Conservation (phyloP, 208 protist genomes). For the Leishmania braziliensis region DNA sequence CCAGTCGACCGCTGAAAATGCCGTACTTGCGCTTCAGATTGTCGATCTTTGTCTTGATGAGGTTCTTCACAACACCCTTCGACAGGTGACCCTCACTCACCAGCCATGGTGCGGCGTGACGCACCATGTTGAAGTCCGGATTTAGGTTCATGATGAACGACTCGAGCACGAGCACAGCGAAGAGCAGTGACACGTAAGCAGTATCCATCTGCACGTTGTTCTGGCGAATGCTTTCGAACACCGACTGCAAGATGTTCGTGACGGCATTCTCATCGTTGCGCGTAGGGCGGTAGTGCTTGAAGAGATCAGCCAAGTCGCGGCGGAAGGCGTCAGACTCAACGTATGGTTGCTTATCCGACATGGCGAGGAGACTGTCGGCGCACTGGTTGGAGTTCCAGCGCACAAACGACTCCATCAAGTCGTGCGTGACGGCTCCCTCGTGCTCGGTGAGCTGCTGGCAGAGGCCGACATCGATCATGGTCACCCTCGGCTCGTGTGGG, state of each 20-base stretch:
- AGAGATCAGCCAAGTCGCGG: conserved; percentile 51
- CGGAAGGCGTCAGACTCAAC: conserved; percentile 59
- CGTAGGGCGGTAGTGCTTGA: conserved; percentile 73
- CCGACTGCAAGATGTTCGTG: conserved; percentile 81
- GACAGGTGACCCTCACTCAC: conserved; percentile 87
- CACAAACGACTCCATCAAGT: conserved; percentile 89
- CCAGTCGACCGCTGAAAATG: conserved; percentile 64
- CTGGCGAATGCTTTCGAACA: conserved; percentile 82
- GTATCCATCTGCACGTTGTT: conserved; percentile 91
- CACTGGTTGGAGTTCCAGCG: conserved; percentile 78
- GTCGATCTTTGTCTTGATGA: conserved; percentile 64
- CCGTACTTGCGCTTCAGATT: conserved; percentile 58
- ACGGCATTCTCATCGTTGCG: conserved; percentile 74
- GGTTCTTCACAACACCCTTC: conserved; percentile 81
- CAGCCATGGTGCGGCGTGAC: conserved; percentile 87
- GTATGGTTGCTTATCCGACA: conserved; percentile 67
- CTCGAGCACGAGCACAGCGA: conserved; percentile 89
- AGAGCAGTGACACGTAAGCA: conserved; percentile 89
- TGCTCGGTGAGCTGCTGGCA: conserved; percentile 82
- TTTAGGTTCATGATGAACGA: conserved; percentile 94
- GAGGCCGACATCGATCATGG: conserved; percentile 89
- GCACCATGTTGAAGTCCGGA: conserved; percentile 91
- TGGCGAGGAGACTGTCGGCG: conserved; percentile 64
- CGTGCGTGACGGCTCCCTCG: conserved; percentile 61
- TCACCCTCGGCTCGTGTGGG: conserved; percentile 73